Evolutionary conservation across 768 basidiomycete species (phyloP).

Genomic region (Cubamyces lactineus): DNA sequence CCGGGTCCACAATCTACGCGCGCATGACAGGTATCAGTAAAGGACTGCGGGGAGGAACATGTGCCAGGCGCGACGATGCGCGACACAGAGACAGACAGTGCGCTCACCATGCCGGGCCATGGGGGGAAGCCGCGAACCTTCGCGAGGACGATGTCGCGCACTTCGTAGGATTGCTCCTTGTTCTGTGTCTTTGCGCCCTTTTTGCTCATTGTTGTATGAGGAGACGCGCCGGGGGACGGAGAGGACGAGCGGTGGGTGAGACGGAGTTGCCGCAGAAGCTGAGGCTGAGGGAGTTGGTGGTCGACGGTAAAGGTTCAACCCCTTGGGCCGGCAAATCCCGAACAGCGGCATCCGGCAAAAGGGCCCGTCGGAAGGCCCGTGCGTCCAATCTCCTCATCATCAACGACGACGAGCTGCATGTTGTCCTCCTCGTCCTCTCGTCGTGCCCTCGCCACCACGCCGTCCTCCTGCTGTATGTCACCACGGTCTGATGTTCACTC

Average conservation of each 20-base stretch:
- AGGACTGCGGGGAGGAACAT: not conserved
- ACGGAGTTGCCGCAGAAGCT: constrained; percentile 8
- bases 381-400: constrained; percentile 17
- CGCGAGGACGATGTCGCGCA: constrained; percentile 86
- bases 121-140: constrained; percentile 94
- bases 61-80: constrained; percentile 23
- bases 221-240: constrained; percentile 21
- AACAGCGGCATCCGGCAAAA: constrained; percentile 21
- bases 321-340: constrained; percentile 28
- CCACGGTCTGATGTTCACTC: not conserved
- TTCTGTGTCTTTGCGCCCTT: constrained; percentile 49
- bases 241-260: constrained; percentile 1
- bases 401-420: not conserved
- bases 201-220: constrained; percentile 47
- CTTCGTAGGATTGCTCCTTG: constrained; percentile 49
- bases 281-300: constrained; percentile 22
- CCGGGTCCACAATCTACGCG: constrained; percentile 78
- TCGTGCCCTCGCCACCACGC: not conserved
- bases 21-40: constrained; percentile 9
- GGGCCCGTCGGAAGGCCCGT: constrained; percentile 26
- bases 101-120: constrained; percentile 93
- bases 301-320: constrained; percentile 28
- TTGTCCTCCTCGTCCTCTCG: not conserved
- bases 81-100: constrained; percentile 26
- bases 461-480: not conserved